Evolutionary conservation across 257 asterid genomes (phyloP).

Genomic region (Lithospermum erythrorhizon): DNA sequence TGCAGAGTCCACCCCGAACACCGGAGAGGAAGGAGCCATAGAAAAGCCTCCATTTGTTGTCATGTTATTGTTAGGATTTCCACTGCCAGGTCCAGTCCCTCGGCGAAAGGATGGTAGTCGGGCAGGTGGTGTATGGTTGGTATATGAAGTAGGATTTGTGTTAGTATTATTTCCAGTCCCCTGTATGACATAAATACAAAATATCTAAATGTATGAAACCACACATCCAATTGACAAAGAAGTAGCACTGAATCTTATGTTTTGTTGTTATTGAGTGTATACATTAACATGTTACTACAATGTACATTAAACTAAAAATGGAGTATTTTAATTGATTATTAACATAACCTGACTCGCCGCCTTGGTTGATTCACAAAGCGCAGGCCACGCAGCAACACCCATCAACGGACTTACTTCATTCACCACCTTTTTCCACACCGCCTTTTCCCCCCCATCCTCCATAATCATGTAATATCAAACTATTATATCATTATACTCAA

Average conservation of each 20-base stretch:
- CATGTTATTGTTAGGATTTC: conserved; percentile 16
- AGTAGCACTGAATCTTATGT: no score
- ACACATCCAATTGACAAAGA: no score
- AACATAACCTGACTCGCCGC: conserved; percentile 46
- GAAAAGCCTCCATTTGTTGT: conserved; percentile 29
- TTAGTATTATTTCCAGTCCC: conserved; percentile 22
- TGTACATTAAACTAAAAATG: no score
- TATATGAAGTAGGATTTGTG: conserved; percentile 24
- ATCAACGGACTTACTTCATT: conserved; percentile 9
- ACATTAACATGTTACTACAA: no score
- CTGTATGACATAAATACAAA: conserved; percentile 17
- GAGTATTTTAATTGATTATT: no score
- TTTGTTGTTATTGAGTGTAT: no score
- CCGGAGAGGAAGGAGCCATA: conserved; percentile 27
- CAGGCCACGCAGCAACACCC: conserved; percentile 41
- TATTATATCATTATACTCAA: no score
- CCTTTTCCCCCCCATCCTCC: conserved; percentile 24
- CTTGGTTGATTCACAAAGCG: conserved; percentile 58
- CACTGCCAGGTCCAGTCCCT: conserved; percentile 25
- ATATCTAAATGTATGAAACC: no score
- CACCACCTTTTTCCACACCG: conserved; percentile 54
- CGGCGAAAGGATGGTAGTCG: conserved; percentile 50
- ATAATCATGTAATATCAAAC: no score
- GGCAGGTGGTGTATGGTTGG: conserved; percentile 25
- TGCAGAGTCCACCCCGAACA: not conserved